Conservation (phyloP, 208 protist genomes). For the Angomonas ambiguus region DNA sequence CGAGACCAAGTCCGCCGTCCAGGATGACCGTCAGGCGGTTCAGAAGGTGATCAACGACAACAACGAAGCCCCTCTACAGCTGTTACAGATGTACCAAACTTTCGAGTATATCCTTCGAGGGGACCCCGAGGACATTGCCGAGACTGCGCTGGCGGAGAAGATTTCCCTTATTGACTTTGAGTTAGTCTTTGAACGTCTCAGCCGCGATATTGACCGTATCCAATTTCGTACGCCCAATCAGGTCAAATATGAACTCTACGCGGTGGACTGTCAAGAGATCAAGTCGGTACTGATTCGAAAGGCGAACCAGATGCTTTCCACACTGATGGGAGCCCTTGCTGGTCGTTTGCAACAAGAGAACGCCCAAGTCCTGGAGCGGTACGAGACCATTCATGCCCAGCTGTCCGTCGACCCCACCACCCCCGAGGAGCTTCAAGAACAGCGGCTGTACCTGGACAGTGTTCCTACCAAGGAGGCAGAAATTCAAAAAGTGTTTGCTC, state of each 20-base stretch:
- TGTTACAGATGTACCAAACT: conserved; percentile 85
- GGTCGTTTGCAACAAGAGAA: conserved; percentile 53
- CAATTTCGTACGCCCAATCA: conserved; percentile 73
- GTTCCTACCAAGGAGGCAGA: conserved; percentile 64
- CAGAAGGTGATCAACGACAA: conserved; percentile 58
- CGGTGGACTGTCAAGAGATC: conserved; percentile 84
- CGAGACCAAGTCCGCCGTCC: conserved; percentile 53
- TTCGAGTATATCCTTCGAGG: conserved; percentile 85
- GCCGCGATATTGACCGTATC: conserved; percentile 77
- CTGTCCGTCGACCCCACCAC: conserved; percentile 77
- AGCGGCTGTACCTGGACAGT: conserved; percentile 71
- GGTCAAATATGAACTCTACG: conserved; percentile 88
- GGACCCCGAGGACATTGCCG: conserved; percentile 48
- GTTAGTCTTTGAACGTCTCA: conserved; percentile 78
- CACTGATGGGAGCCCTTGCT: conserved; percentile 70
- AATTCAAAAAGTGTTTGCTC: conserved; percentile 64
- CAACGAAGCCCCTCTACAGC: conserved; percentile 74
- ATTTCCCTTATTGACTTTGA: conserved; percentile 85
- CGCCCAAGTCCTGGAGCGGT: conserved; percentile 51
- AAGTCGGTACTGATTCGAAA: conserved; percentile 65
- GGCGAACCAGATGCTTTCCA: conserved; percentile 49
- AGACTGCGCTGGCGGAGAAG: conserved; percentile 27
- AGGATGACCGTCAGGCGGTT: conserved; percentile 45
- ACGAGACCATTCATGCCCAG: conserved; percentile 64
- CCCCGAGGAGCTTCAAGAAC: conserved; percentile 88